A percentile compares a stretch with the other conserved stretches of the same genome.
These are phyloP conservation scores for Pseudofabraea citricarpa DNA, from an alignment of 2,329 filamentous ascomycete species.

Conservation along the genomic window DNA sequence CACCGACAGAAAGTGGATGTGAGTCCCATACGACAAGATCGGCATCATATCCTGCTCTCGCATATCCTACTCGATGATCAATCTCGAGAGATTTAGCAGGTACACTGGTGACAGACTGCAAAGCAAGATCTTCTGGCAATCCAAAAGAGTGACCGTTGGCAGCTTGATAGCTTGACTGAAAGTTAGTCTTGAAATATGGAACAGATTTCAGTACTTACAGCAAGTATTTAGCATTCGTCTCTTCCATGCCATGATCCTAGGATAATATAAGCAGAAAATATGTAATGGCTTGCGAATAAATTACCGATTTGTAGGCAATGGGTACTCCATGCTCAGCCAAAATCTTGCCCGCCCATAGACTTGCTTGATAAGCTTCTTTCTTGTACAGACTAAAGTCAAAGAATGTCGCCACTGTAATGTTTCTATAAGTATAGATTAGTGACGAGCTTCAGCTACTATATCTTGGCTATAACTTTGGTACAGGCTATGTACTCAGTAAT, in stretches of 20 bases:
- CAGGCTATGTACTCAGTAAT: no score
- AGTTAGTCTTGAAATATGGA: no score
- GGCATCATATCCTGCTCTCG: slow-evolving; percentile 41
- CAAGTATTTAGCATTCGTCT: slow-evolving; percentile 36
- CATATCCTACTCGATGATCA: slow-evolving; percentile 39
- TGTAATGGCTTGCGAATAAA: no score
- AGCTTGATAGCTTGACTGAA: no score
- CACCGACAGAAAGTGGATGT: slow-evolving; percentile 40
- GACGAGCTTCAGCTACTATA: no score
- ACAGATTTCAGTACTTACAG: no score
- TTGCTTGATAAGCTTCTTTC: slow-evolving; percentile 36
- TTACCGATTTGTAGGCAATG: slow-evolving; percentile 37
- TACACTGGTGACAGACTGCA: slow-evolving; percentile 40
- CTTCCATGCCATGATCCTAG: slow-evolving; percentile 29
- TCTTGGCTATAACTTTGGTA: no score
- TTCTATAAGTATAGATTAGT: slow-evolving; percentile 17
- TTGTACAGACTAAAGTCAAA: slow-evolving; percentile 38
- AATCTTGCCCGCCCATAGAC: slow-evolving; percentile 34
- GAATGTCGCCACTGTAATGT: slow-evolving; percentile 39
- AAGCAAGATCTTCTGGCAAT: slow-evolving; percentile 33
- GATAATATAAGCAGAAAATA: no score
- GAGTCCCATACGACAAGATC: slow-evolving; percentile 45
- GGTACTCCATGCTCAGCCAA: slow-evolving; percentile 34
- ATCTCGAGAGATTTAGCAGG: slow-evolving; percentile 39
- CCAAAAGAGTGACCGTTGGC: slow-evolving; percentile 37